Conservation (phyloP, 1,284 basidiomycete species). For the Xanthoconium separans region DNA sequence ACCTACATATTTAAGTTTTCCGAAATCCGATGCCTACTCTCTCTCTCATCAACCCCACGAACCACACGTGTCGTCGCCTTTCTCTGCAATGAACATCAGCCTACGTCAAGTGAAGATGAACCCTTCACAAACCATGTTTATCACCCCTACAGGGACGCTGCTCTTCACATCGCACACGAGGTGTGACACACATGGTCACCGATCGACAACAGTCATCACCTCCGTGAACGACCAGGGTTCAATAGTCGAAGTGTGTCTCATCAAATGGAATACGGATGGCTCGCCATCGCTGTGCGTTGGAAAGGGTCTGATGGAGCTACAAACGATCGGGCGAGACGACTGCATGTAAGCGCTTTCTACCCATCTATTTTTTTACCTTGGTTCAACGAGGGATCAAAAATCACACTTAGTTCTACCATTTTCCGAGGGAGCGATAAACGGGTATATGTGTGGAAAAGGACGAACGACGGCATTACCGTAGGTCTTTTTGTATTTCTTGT, state of each 20-base stretch:
- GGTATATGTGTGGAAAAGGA: conserved; percentile 12
- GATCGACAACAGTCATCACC: conserved; percentile 9
- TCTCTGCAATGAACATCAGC: conserved; percentile 19
- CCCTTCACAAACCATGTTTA: conserved; percentile 15
- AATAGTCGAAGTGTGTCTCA: conserved; percentile 5
- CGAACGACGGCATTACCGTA: conserved; percentile 1
- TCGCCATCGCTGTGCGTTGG: conserved; percentile 3
- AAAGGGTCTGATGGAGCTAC: conserved; percentile 3
- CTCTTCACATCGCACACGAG: conserved; percentile 14
- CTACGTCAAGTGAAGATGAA: conserved; percentile 14
- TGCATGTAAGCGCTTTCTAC: conserved; percentile 3
- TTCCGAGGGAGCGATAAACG: conserved; percentile 12
- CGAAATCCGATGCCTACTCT: background rate
- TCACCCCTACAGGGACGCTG: conserved; percentile 17
- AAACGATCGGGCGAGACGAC: background rate
- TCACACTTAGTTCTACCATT: background rate
- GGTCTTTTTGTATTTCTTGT: background rate
- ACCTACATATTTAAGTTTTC: background rate
- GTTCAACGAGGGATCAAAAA: background rate
- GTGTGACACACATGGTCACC: background rate
- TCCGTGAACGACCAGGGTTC: conserved; percentile 14
- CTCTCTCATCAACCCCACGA: background rate
- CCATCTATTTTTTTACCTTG: no score
- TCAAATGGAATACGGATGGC: conserved; percentile 15
- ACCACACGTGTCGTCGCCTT: no score